Conservation (phyloP, 2,329 filamentous ascomycete genomes). For the Botrytis sinoallii region DNA sequence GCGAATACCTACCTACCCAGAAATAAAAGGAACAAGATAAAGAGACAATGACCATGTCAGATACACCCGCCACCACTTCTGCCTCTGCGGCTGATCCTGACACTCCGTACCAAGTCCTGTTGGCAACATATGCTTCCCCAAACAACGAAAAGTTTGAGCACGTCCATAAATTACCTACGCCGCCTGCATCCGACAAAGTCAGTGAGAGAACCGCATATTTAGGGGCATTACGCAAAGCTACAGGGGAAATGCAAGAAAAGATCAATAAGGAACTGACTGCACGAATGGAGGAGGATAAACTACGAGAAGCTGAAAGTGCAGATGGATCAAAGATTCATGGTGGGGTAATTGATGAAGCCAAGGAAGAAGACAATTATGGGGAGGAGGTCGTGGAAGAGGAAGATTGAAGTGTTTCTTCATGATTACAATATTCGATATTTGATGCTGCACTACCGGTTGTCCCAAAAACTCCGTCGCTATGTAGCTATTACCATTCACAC, state of each 20-base stretch:
- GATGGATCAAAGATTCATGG: slow-evolving; percentile 37
- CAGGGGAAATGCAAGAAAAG: slow-evolving; percentile 57
- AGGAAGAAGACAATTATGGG: slow-evolving; percentile 77
- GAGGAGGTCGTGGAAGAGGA: slow-evolving; percentile 74
- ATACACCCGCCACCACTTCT: slow-evolving; percentile 10
- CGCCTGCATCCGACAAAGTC: slow-evolving; percentile 40
- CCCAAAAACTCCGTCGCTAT: slow-evolving; percentile 32
- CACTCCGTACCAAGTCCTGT: slow-evolving; percentile 18
- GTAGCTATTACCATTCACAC: slow-evolving; percentile 22
- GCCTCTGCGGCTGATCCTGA: neutral
- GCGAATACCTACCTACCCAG: neutral
- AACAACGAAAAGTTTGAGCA: slow-evolving; percentile 48
- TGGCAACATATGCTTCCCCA: slow-evolving; percentile 54
- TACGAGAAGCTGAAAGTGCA: slow-evolving; percentile 41
- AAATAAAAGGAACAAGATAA: neutral
- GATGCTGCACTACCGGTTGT: slow-evolving; percentile 20
- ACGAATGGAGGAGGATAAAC: slow-evolving; percentile 72
- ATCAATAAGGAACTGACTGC: slow-evolving; percentile 70
- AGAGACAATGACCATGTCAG: slow-evolving; percentile 4
- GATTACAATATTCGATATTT: slow-evolving; percentile 15
- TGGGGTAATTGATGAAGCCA: slow-evolving; percentile 48
- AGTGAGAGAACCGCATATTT: slow-evolving; percentile 59
- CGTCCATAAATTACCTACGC: slow-evolving; percentile 40
- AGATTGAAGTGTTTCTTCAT: slow-evolving; percentile 37
- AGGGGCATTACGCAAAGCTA: slow-evolving; percentile 53